Conservation (phyloP, 305 asterid species). For the Solanum chacoense region DNA sequence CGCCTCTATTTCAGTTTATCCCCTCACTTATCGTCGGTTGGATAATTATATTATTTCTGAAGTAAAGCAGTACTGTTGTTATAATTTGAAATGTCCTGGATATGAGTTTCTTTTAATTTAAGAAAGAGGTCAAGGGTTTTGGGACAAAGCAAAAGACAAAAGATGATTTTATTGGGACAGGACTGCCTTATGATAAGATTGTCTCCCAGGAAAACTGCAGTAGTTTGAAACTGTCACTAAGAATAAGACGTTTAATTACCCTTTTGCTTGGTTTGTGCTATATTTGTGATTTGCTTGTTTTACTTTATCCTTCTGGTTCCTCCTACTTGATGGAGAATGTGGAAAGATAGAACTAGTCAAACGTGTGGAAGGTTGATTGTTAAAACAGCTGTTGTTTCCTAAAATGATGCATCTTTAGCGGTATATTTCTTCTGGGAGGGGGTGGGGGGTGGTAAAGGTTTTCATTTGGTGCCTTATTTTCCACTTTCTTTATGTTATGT, state of each 20-base stretch:
- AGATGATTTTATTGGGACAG: not conserved
- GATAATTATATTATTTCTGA: not conserved
- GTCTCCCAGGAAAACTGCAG: not conserved
- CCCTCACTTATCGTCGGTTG: not conserved
- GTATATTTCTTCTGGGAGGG: not conserved
- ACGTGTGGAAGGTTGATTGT: not conserved
- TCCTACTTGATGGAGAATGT: not conserved
- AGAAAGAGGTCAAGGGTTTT: not conserved
- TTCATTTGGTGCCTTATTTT: not conserved
- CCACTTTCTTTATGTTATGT: not conserved
- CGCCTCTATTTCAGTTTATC: not conserved
- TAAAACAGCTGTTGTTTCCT: not conserved
- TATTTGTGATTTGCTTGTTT: not conserved
- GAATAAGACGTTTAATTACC: not conserved
- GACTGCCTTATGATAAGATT: not conserved
- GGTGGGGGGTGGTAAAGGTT: not conserved
- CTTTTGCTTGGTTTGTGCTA: not conserved
- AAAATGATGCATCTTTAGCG: not conserved
- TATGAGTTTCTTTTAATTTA: not conserved
- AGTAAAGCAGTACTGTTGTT: not conserved
- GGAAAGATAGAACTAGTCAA: not conserved
- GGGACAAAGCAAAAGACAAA: not conserved
- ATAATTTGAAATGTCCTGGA: not conserved
- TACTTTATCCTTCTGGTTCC: not conserved
- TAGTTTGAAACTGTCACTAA: not conserved